Conservation (phyloP, 129 eudicot genomes). For the Sambucus nigra region DNA sequence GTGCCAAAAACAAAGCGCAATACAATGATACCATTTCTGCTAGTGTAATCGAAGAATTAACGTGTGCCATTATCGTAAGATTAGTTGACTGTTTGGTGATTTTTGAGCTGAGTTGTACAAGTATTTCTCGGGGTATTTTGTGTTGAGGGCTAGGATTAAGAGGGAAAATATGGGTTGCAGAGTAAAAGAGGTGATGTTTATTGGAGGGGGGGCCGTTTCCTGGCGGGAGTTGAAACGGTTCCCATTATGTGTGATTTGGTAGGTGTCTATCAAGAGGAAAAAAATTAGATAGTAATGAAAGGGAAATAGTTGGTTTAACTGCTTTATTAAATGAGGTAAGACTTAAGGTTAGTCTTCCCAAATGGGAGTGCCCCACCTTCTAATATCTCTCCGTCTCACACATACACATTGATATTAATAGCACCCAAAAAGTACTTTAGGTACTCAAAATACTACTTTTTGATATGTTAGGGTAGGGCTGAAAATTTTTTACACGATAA, state of each 20-base stretch:
- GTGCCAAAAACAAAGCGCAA: slow-evolving; percentile 23
- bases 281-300: slow-evolving; percentile 3
- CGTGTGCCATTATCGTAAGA: slow-evolving; percentile 5
- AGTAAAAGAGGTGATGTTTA: slow-evolving; percentile 7
- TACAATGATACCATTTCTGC: slow-evolving; percentile 33
- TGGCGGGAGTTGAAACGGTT: slow-evolving; percentile 23
- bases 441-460: no score
- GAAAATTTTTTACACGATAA: no score
- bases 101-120: neutral
- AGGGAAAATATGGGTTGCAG: neutral
- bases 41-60: slow-evolving; percentile 10
- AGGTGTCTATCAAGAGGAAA: neutral
- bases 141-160: slow-evolving; percentile 23
- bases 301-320: slow-evolving; percentile 30
- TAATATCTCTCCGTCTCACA: no score
- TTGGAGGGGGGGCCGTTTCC: slow-evolving; percentile 42
- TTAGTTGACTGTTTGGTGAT: neutral
- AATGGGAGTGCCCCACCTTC: no score
- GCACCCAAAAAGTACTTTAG: no score
- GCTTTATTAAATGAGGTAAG: slow-evolving; percentile 17
- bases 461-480: no score
- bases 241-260: slow-evolving; percentile 20
- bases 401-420: no score
- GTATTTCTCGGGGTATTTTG: neutral
- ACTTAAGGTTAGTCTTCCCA: neutral